Evolutionary conservation across 352 stramenopile genomes (phyloP).

Genomic region (Pythium phragmiticola): DNA sequence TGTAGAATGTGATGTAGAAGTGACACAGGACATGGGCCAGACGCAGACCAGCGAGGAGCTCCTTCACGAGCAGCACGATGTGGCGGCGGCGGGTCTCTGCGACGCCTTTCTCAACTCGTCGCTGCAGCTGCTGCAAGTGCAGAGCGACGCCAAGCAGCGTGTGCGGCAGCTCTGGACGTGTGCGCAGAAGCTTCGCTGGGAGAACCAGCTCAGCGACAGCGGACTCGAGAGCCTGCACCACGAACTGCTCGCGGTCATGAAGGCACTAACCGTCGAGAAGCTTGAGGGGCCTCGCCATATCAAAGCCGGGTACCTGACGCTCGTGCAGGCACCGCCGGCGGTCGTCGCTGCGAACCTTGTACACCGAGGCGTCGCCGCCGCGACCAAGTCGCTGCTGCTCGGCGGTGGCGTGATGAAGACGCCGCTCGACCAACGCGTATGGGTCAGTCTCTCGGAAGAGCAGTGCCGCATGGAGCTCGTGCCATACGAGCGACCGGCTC

Average conservation of each 20-base stretch:
- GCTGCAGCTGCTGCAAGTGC: slow-evolving; percentile 61
- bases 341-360: slow-evolving; percentile 17
- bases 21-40: background rate
- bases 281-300: slow-evolving; percentile 41
- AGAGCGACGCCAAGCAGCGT: slow-evolving; percentile 54
- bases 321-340: slow-evolving; percentile 42
- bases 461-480: slow-evolving; percentile 57
- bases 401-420: background rate
- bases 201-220: slow-evolving; percentile 36
- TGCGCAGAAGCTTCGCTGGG: slow-evolving; percentile 51
- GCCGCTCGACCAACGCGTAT: slow-evolving; percentile 36
- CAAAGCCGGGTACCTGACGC: slow-evolving; percentile 48
- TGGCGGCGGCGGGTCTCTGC: slow-evolving; percentile 4
- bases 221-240: slow-evolving; percentile 36
- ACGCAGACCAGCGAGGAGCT: too few species aligned
- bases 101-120: slow-evolving; percentile 58
- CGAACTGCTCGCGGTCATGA: slow-evolving; percentile 42
- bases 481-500: slow-evolving; percentile 13
- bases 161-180: slow-evolving; percentile 65
- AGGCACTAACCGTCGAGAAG: slow-evolving; percentile 57
- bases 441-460: slow-evolving; percentile 58
- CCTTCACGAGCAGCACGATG: background rate
- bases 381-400: slow-evolving; percentile 22
- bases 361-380: slow-evolving; percentile 8
- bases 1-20: background rate